phyloP scores from a whole-genome alignment of 192 early-diverging fungal species.

The Gonapodya sp. region DNA sequence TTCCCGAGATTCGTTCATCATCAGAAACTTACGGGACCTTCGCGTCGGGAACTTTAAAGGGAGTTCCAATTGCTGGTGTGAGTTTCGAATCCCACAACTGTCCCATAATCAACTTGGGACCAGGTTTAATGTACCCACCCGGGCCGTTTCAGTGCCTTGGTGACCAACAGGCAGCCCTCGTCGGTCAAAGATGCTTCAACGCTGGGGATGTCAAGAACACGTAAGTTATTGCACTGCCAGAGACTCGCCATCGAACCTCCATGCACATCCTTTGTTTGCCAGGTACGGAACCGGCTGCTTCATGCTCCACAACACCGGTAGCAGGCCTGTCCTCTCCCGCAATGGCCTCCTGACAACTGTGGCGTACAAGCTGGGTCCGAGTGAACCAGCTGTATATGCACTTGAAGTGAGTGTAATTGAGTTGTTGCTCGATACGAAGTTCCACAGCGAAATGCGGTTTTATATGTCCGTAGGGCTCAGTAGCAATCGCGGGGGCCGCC shows the following conservation, averaged over 20 bases:
- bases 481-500: slow-evolving; percentile 83
- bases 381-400: slow-evolving; percentile 64
- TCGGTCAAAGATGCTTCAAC: slow-evolving; percentile 87
- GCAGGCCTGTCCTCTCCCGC: slow-evolving; percentile 58
- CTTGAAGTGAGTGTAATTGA: slow-evolving; percentile 41
- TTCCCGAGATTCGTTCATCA: slow-evolving; percentile 77
- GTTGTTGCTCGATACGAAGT: background rate
- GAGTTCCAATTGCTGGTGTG: slow-evolving; percentile 69
- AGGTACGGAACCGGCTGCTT: slow-evolving; percentile 90
- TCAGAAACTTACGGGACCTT: slow-evolving; percentile 65
- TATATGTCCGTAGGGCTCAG: slow-evolving; percentile 53
- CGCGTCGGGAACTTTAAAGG: slow-evolving; percentile 46
- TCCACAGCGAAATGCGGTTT: background rate
- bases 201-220: slow-evolving; percentile 89
- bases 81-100: background rate
- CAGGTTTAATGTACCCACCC: background rate
- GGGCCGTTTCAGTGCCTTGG: slow-evolving; percentile 51
- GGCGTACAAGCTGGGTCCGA: slow-evolving; percentile 71
- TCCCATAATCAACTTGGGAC: background rate
- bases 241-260: background rate
- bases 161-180: slow-evolving; percentile 90
- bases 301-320: slow-evolving; percentile 90
- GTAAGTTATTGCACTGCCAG: slow-evolving; percentile 4
- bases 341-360: slow-evolving; percentile 85
- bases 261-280: background rate